Base-by-base conservation (phyloP, 805 yeast species). In the Yarrowia sp. region DNA sequence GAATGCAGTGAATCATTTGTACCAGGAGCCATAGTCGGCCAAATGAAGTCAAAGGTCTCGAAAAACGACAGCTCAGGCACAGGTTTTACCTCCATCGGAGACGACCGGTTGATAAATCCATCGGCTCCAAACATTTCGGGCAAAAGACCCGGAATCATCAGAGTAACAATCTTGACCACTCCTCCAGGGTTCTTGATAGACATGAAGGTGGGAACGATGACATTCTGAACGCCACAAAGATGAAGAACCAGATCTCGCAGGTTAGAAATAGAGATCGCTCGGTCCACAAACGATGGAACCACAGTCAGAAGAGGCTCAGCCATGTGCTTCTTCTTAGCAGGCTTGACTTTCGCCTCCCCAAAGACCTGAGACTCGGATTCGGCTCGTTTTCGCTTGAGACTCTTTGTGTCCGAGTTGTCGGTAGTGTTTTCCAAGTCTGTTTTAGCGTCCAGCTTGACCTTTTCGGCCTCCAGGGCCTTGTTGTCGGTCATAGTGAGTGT, bases 21-120 rank as follows among this genome's bases (percentile, higher is more conserved):
- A 0, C 97, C 97, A 0, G 97, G 96, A 7, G 87, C 81, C 36
- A 77, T 74, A 1, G 89, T 77, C 0, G 89, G 89, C 61, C 87
- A 76, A 12, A 82, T 74, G 40, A 78, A 72, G 0, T 77, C 74
- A 72, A 87, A 89, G 2, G 76, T 75, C 0, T 77, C 68, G 63
- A 87, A 76, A 64, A 81, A 79, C 1, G 76, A 66, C 59, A 82
- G 76, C 70, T 40, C 70, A 1, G 58, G 61, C 32, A 71, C 45
- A 14, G 69, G 68, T 0, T 69, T 67, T 41, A 71, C 58, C 26
- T 69, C 40, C 15, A 73, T 72, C 26, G 65, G 63, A 3, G 61
- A 26, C 26, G 19, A n/a, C 3, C 36, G 35, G 0, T 58, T 48
- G 16, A 36, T 22, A 16, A 52, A 14, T 35, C 41, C 45, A 38